A percentile compares a stretch with the other conserved stretches of the same genome.
These are phyloP conservation scores for Hymenoscyphus occultus DNA, from an alignment of 2,329 filamentous ascomycete genomes.

Conservation along the genomic window DNA sequence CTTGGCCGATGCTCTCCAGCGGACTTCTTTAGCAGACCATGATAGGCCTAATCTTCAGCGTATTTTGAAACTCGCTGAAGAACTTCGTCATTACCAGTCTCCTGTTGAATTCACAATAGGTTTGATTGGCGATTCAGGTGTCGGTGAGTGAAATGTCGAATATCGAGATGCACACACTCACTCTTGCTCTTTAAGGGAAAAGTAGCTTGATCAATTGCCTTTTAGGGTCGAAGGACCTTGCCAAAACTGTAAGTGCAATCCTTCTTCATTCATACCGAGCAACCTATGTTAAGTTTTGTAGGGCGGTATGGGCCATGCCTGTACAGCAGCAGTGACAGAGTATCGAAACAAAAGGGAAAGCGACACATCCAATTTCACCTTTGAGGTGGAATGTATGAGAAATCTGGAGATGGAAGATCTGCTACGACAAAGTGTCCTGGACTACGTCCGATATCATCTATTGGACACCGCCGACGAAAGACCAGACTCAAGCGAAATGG, in stretches of 20 bases:
- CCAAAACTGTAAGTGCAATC: conserved; percentile 17
- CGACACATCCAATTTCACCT: conserved; percentile 16
- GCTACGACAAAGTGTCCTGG: conserved; percentile 18
- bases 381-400: conserved; percentile 19
- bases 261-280: not conserved
- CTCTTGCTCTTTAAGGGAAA: conserved; percentile 17
- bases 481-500: conserved; percentile 6
- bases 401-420: conserved; percentile 17
- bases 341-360: conserved; percentile 16
- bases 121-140: conserved; percentile 21
- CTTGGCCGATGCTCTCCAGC: conserved; percentile 12
- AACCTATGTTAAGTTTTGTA: conserved; percentile 6
- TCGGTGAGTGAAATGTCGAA: conserved; percentile 14
- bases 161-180: not conserved
- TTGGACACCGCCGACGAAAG: conserved; percentile 10
- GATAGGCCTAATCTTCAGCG: conserved; percentile 16
- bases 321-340: conserved; percentile 17
- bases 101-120: conserved; percentile 21
- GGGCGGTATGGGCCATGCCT: conserved; percentile 16
- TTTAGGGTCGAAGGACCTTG: conserved; percentile 13
- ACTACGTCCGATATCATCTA: conserved; percentile 18
- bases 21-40: conserved; percentile 17
- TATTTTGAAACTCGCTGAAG: conserved; percentile 18
- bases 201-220: conserved; percentile 22
- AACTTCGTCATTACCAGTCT: conserved; percentile 19